Evolutionary conservation across 2,329 filamentous ascomycete genomes (phyloP).

Genomic region (Ceratocystis destructans): DNA sequence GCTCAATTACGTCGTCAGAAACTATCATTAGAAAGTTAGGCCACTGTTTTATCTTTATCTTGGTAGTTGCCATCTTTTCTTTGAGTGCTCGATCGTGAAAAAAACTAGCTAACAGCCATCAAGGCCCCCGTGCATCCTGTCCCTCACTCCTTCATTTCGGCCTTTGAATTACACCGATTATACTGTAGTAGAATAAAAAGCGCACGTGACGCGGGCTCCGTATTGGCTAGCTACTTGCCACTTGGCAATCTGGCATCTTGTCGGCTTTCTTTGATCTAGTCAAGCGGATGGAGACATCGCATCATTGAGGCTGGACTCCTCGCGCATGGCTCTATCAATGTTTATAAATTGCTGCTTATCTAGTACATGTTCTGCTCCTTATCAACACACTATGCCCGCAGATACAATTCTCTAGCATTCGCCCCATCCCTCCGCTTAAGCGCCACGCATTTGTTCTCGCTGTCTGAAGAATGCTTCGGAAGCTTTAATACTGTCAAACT

Average conservation of each 20-base stretch:
- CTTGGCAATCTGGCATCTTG: not conserved
- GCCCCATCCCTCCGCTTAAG: not conserved
- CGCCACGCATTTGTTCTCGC: not conserved
- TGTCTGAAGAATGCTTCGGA: too few species aligned
- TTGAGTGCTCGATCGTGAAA: not conserved
- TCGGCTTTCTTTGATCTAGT: not conserved
- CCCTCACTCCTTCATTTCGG: not conserved
- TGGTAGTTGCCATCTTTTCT: not conserved
- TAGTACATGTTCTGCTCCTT: not conserved
- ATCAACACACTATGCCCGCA: not conserved
- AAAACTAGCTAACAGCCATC: not conserved
- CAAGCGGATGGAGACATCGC: not conserved
- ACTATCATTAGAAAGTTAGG: not conserved
- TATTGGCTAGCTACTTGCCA: not conserved
- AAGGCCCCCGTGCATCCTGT: not conserved
- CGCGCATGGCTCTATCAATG: not conserved
- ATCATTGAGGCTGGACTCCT: not conserved
- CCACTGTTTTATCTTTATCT: not conserved
- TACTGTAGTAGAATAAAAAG: not conserved
- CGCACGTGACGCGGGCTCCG: not conserved
- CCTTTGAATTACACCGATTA: not conserved
- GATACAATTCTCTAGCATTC: not conserved
- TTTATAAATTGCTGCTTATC: not conserved
- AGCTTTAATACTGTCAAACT: not conserved
- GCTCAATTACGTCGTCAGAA: not conserved